A percentile compares a stretch with the other conserved stretches of the same genome.
phyloP scores from a whole-genome alignment of 306 rosid genomes.

The Lathyrus sativus region DNA sequence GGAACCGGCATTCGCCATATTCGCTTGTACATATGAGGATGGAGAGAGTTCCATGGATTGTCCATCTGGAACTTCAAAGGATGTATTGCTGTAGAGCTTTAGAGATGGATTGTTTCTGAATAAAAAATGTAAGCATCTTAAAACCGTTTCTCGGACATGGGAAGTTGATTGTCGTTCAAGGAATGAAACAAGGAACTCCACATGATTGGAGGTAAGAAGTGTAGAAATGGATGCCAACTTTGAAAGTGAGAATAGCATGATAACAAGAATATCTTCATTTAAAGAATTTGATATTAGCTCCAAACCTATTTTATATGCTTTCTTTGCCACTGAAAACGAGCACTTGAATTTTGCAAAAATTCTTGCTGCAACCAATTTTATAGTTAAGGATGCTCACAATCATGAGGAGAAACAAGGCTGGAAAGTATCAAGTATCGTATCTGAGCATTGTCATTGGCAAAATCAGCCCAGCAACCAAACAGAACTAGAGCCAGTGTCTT shows the following conservation, averaged over 20 bases:
- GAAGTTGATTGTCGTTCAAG: slow-evolving; percentile 47
- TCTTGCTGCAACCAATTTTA: slow-evolving; percentile 68
- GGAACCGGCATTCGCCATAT: too few species aligned
- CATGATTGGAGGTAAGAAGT: slow-evolving; percentile 60
- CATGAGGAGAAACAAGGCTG: slow-evolving; percentile 67
- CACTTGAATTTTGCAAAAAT: too few species aligned
- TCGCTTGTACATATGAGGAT: too few species aligned
- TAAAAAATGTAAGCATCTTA: too few species aligned
- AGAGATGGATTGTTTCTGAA: too few species aligned
- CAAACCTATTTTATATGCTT: too few species aligned
- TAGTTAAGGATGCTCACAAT: slow-evolving; percentile 43
- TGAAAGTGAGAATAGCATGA: slow-evolving; percentile 72
- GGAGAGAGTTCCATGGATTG: too few species aligned
- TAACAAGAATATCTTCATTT: slow-evolving; percentile 59
- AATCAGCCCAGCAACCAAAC: slow-evolving; percentile 91
- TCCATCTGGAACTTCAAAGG: too few species aligned
- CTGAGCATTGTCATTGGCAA: slow-evolving; percentile 66
- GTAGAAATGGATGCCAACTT: slow-evolving; percentile 61
- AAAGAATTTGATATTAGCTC: too few species aligned
- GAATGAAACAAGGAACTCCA: slow-evolving; percentile 61
- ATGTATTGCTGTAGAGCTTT: too few species aligned
- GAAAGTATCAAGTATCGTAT: slow-evolving; percentile 76
- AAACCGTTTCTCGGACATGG: slow-evolving; percentile 52
- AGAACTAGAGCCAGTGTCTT: slow-evolving; percentile 68
- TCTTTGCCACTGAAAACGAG: too few species aligned